These are phyloP conservation scores for Mycena sanguinolenta DNA, from an alignment of 768 basidiomycete species.

Conservation along the genomic window DNA sequence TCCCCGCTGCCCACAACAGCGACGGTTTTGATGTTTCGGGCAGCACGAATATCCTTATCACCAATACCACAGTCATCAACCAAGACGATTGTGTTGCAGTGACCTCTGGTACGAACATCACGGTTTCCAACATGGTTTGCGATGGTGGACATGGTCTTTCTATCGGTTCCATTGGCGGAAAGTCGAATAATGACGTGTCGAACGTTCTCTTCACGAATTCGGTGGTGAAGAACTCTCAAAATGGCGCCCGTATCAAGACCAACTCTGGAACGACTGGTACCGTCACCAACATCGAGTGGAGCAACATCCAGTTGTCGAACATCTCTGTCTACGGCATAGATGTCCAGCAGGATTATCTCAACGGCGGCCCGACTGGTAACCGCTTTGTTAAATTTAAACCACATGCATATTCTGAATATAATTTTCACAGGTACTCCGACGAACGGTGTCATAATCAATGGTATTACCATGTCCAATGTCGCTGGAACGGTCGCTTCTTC, in stretches of 20 bases:
- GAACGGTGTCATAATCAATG: slow-evolving; percentile 27
- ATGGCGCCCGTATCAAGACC: slow-evolving; percentile 29
- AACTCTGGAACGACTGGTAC: slow-evolving; percentile 31
- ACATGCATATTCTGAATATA: slow-evolving; percentile 5
- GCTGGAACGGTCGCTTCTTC: slow-evolving; percentile 21
- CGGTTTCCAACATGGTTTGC: slow-evolving; percentile 27
- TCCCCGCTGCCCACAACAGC: slow-evolving; percentile 28
- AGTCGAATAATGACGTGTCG: slow-evolving; percentile 25
- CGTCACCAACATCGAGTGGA: slow-evolving; percentile 26
- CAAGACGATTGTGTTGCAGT: slow-evolving; percentile 34
- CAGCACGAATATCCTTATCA: slow-evolving; percentile 28
- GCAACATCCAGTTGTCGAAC: slow-evolving; percentile 29
- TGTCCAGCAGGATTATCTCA: slow-evolving; percentile 31
- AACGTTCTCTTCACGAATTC: slow-evolving; percentile 28
- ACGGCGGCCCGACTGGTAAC: slow-evolving; percentile 29
- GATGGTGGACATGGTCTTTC: slow-evolving; percentile 30
- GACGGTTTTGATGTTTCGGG: slow-evolving; percentile 31
- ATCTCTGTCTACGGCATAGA: slow-evolving; percentile 30
- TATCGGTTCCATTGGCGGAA: slow-evolving; percentile 31
- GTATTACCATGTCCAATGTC: slow-evolving; percentile 32
- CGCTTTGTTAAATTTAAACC: neutral
- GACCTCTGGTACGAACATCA: slow-evolving; percentile 25
- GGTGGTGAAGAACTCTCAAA: slow-evolving; percentile 20
- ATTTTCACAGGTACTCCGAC: slow-evolving; percentile 22
- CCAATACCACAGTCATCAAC: slow-evolving; percentile 20